A percentile compares a stretch with the other conserved stretches of the same genome.
phyloP scores from a whole-genome alignment of 768 basidiomycete species.

The Leccinum pellstonianum region DNA sequence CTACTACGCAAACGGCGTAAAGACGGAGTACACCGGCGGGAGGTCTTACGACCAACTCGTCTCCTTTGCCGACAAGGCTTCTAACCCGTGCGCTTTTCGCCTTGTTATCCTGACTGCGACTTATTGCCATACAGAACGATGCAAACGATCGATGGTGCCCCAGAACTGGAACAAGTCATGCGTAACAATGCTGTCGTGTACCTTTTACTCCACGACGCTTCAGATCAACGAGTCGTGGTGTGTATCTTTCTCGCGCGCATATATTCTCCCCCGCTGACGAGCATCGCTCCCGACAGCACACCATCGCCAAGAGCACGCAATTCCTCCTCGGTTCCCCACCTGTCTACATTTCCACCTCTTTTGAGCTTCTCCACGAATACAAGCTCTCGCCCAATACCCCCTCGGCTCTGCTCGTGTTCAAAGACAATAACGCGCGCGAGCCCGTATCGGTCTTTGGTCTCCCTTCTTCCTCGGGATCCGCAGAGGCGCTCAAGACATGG shows the following conservation, averaged over 20 bases:
- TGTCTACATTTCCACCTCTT: conserved; percentile 41
- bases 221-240: conserved; percentile 35
- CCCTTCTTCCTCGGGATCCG: not conserved
- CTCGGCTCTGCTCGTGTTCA: conserved; percentile 68
- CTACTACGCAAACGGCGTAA: conserved; percentile 59
- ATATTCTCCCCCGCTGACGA: not conserved
- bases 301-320: conserved; percentile 56
- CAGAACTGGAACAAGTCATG: conserved; percentile 10
- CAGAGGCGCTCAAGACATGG: conserved; percentile 45
- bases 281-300: conserved; percentile 34
- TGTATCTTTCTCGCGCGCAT: conserved; percentile 4
- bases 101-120: conserved; percentile 12
- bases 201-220: conserved; percentile 49
- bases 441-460: conserved; percentile 46
- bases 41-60: conserved; percentile 70
- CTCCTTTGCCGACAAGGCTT: conserved; percentile 73
- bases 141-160: conserved; percentile 14
- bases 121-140: conserved; percentile 14
- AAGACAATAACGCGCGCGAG: conserved; percentile 49
- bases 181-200: conserved; percentile 30
- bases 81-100: conserved; percentile 53
- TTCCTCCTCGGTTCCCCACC: conserved; percentile 49
- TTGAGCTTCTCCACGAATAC: conserved; percentile 35
- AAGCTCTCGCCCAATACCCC: conserved; percentile 38
- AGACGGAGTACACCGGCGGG: conserved; percentile 73